Base-by-base conservation (phyloP, 805 yeast genomes). In the Metschnikowia picachoensis region DNA sequence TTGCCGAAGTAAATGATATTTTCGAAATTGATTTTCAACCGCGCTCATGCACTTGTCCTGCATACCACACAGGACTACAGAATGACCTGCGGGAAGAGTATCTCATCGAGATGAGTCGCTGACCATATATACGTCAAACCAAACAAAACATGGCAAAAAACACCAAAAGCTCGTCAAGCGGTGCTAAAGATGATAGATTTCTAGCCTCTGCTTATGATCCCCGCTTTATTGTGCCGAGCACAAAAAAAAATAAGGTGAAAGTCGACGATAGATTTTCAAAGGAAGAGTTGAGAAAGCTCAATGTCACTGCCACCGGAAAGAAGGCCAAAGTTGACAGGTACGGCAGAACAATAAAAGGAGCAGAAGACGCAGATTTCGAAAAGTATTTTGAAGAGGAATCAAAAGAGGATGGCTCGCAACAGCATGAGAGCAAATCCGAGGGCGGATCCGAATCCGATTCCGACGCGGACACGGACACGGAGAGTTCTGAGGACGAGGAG, bases 181-280 rank as follows among this genome's bases (percentile, higher is more conserved):
- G 44, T 13, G 16, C 15, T 10, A 58, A 65, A 3, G 98, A 94
- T 68, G 77, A 83, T 20, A 79, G 98, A 62, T 92, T 92, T 65
- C 68, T 85, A 8, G 72, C 82, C 8, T 85, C 92, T 7, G 88
- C 85, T 57, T 79, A 77, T 53, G 99, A 94, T 65, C 98, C 98
- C 4, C 76, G 96, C 52, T 94, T 92, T 70, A 83, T 79, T 49
- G 68, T 80, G 25, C 91, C 96, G 2, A 83, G 76, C 58, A 76
- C 75, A 62, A 82, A 80, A 56, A 81, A 83, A 46, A 68, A 82
- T 50, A 86, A 85, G 61, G 85, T 89, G 33, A 81, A 86, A 55
- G 74, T 94, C 20, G 99, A 94, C 66, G 85, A 81, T 47, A 80
- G 99, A 65, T 94, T 94, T 67, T 67, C 73, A 43, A 85, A 83